Conservation (phyloP, 169 alveolate genomes). For the Perkinsus marinus region DNA sequence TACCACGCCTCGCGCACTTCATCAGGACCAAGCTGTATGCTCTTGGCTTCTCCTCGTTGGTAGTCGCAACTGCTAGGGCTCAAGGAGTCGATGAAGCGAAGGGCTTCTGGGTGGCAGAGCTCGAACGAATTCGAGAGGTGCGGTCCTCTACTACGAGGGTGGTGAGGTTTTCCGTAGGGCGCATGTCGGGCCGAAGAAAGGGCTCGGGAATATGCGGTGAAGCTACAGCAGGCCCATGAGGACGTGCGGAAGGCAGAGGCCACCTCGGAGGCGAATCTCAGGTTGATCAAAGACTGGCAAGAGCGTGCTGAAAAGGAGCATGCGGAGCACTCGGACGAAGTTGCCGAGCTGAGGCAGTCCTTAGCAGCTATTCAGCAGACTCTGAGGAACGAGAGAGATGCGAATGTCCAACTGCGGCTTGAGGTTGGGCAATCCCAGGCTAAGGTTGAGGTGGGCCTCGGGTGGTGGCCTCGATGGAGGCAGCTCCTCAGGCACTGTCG, state of each 20-base stretch:
- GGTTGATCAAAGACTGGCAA: background rate
- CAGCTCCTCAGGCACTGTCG: background rate
- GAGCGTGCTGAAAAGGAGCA: background rate
- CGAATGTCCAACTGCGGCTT: background rate
- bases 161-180: background rate
- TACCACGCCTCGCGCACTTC: background rate
- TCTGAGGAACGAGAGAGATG: background rate
- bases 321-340: background rate
- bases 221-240: background rate
- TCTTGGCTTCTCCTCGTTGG: background rate
- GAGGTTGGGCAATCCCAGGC: background rate
- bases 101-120: background rate
- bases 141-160: background rate
- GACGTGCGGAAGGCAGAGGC: background rate
- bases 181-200: background rate
- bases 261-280: background rate
- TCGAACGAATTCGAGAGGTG: background rate
- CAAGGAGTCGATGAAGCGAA: background rate
- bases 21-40: background rate
- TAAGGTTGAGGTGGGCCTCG: background rate
- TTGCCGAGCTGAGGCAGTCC: background rate
- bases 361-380: background rate
- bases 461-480: background rate
- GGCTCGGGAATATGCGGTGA: background rate
- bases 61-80: background rate